Conservation (phyloP, 192 early-diverging fungal species). For the Entomortierella beljakovae region DNA sequence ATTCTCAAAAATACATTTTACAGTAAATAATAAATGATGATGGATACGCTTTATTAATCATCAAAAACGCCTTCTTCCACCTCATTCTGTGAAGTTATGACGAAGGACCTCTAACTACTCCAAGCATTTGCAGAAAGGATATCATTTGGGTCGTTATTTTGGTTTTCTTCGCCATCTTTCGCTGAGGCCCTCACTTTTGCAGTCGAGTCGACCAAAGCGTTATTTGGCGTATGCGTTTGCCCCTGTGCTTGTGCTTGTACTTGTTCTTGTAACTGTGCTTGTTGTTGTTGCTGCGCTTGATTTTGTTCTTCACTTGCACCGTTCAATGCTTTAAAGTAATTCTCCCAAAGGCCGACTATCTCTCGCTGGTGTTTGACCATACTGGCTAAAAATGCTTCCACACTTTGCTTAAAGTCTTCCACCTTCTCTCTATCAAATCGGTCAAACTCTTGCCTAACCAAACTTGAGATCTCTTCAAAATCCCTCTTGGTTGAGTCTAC, state of each 20-base stretch:
- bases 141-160: constrained; percentile 23
- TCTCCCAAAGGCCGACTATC: constrained; percentile 61
- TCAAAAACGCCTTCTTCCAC: too few species aligned
- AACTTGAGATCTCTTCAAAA: constrained; percentile 79
- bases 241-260: neutral
- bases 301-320: constrained; percentile 20
- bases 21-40: too few species aligned
- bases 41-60: too few species aligned
- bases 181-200: neutral
- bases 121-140: constrained; percentile 41
- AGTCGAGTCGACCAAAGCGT: neutral
- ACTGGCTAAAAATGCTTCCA: constrained; percentile 78
- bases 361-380: constrained; percentile 87
- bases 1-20: too few species aligned
- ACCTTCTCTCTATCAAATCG: constrained; percentile 85
- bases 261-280: neutral
- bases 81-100: too few species aligned
- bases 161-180: neutral
- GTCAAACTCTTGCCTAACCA: constrained; percentile 79
- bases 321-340: constrained; percentile 46
- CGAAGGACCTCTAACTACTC: too few species aligned
- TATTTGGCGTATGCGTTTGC: neutral
- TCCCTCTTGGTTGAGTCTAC: constrained; percentile 67
- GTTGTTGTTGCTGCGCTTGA: constrained; percentile 13
- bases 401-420: constrained; percentile 79